Evolutionary conservation across 208 protist genomes (phyloP).

Genomic region (Acanthamoeba sp.): DNA sequence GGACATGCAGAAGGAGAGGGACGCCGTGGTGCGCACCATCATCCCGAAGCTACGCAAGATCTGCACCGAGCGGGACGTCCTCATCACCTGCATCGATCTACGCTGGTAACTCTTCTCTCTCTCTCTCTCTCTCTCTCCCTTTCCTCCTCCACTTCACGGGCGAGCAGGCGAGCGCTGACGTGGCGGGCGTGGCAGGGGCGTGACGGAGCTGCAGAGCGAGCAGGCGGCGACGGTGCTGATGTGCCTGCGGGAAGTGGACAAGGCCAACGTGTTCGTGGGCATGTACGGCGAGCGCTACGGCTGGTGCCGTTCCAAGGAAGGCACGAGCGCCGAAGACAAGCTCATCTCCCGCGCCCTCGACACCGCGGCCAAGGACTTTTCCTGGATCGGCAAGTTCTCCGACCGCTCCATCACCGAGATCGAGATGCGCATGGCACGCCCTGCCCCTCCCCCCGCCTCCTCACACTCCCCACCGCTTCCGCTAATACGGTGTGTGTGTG

Average conservation of each 20-base stretch:
- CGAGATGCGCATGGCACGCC: constrained; percentile 80
- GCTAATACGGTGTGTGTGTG: too few species aligned
- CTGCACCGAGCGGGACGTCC: constrained; percentile 81
- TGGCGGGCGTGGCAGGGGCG: constrained; percentile 46
- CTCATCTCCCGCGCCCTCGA: constrained; percentile 72
- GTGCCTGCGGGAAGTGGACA: constrained; percentile 82
- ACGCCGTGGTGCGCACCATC: constrained; percentile 80
- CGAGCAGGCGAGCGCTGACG: too few species aligned
- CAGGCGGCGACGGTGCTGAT: constrained; percentile 76
- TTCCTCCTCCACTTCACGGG: too few species aligned
- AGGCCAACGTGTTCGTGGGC: constrained; percentile 80
- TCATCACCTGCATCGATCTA: constrained; percentile 81
- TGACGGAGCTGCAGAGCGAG: constrained; percentile 79
- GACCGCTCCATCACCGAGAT: constrained; percentile 77
- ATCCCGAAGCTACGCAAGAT: constrained; percentile 83
- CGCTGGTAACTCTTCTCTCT: too few species aligned
- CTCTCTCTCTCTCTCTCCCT: neutral
- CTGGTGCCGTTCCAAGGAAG: constrained; percentile 38
- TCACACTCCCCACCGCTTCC: too few species aligned
- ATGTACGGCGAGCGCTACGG: constrained; percentile 80
- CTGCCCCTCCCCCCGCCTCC: neutral
- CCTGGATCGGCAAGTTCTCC: constrained; percentile 79
- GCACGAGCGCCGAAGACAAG: constrained; percentile 47
- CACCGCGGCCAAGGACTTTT: constrained; percentile 75
- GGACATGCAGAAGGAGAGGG: constrained; percentile 84